A percentile compares a stretch with the other conserved stretches of the same genome.
phyloP scores from a whole-genome alignment of 1,284 basidiomycete genomes.

The Albatrellus sp. region DNA sequence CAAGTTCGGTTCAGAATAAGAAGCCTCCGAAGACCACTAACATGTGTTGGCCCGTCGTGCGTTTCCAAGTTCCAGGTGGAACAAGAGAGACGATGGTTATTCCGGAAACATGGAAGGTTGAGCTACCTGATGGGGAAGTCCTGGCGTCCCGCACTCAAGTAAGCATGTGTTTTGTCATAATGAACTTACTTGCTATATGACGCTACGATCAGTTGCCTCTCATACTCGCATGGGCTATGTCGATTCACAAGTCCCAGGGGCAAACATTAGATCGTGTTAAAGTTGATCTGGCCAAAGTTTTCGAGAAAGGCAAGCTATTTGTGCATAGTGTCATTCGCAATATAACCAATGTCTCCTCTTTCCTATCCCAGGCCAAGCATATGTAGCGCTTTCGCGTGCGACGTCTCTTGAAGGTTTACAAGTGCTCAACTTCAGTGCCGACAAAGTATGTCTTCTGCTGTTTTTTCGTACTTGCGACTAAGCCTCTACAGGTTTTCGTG shows the following conservation, averaged over 20 bases:
- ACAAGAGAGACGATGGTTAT: conserved; percentile 31
- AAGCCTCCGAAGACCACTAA: conserved; percentile 7
- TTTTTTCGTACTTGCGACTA: not conserved
- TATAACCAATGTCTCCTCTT: not conserved
- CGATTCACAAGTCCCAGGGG: conserved; percentile 91
- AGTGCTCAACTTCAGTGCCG: conserved; percentile 67
- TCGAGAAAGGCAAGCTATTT: conserved; percentile 67
- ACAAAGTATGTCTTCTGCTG: conserved; percentile 39
- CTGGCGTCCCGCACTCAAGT: conserved; percentile 69
- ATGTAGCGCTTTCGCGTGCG: conserved; percentile 89
- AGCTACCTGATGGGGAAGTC: conserved; percentile 72
- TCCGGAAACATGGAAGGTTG: conserved; percentile 75
- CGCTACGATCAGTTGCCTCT: conserved; percentile 45
- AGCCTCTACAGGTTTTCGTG: conserved; percentile 20
- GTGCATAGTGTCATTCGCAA: not conserved
- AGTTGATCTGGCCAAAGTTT: conserved; percentile 69
- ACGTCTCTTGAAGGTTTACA: conserved; percentile 77
- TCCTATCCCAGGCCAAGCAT: conserved; percentile 41
- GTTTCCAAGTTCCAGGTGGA: conserved; percentile 23
- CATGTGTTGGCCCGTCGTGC: conserved; percentile 20
- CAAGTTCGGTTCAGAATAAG: conserved; percentile 11
- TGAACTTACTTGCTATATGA: not conserved
- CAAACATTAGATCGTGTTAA: conserved; percentile 82
- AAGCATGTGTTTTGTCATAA: conserved; percentile 16
- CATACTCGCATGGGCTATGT: conserved; percentile 86